Percentiles rank a stretch among this genome's conserved stretches.
Evolutionary conservation across 352 stramenopile genomes (phyloP).

Genomic region (Phytophthora crassamura): DNA sequence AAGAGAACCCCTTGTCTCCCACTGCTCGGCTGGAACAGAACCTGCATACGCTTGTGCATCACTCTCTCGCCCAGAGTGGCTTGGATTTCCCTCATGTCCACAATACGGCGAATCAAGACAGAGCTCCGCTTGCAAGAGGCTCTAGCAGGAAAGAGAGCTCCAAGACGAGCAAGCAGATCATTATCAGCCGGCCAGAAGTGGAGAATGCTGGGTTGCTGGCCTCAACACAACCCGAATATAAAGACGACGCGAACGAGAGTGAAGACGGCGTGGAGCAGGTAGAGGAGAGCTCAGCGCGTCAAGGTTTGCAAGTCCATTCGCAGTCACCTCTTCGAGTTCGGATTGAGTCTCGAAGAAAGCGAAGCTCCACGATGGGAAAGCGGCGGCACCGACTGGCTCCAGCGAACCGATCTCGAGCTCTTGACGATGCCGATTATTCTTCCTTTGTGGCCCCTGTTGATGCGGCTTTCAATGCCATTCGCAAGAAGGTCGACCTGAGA

Average conservation of each 20-base stretch:
- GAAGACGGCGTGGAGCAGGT: too few species aligned
- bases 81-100: slow-evolving; percentile 69
- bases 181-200: slow-evolving; percentile 31
- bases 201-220: slow-evolving; percentile 11
- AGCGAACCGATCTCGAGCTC: not conserved
- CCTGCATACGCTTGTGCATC: slow-evolving; percentile 55
- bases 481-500: slow-evolving; percentile 53
- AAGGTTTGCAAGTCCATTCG: too few species aligned
- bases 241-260: slow-evolving; percentile 4
- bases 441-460: slow-evolving; percentile 32
- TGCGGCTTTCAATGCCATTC: slow-evolving; percentile 42
- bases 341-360: slow-evolving; percentile 6
- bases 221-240: slow-evolving; percentile 8
- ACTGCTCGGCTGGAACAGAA: slow-evolving; percentile 51
- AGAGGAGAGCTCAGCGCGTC: too few species aligned
- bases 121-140: not conserved
- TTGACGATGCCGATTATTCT: slow-evolving; percentile 20
- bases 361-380: not conserved
- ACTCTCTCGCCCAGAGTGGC: slow-evolving; percentile 69
- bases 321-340: slow-evolving; percentile 17
- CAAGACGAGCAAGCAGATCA: slow-evolving; percentile 27
- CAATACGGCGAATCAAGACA: slow-evolving; percentile 11
- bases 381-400: slow-evolving; percentile 8
- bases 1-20: slow-evolving; percentile 14
- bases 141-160: not conserved